phyloP scores from a whole-genome alignment of 305 asterid species.

The Solanum hybrid region DNA sequence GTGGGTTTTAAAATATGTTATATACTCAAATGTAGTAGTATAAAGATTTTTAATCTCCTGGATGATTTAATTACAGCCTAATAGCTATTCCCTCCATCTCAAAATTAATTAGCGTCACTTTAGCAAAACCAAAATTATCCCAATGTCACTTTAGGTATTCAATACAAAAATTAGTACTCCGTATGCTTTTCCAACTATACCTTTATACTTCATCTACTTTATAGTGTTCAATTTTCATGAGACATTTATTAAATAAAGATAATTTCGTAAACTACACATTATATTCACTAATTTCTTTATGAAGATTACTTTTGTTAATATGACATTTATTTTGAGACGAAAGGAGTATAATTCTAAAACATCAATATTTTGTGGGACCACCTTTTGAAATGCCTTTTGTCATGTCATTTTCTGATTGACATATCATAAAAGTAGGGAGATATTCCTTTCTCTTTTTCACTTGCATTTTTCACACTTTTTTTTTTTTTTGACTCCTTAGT shows the following conservation, averaged over 20 bases:
- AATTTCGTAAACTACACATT: no score
- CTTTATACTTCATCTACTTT: neutral
- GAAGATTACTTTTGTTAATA: no score
- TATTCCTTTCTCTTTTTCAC: neutral
- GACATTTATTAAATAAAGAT: neutral
- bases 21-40: neutral
- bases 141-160: neutral
- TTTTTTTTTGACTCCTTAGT: no score
- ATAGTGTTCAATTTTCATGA: neutral
- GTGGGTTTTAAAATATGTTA: neutral
- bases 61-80: neutral
- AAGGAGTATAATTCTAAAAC: neutral
- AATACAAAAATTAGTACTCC: neutral
- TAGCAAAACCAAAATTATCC: neutral
- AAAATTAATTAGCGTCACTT: neutral
- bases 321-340: neutral
- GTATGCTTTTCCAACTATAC: neutral
- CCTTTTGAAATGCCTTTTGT: neutral
- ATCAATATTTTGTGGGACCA: neutral
- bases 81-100: neutral
- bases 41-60: neutral
- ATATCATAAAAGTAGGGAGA: neutral
- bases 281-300: neutral
- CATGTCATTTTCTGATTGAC: neutral
- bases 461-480: no score